Evolutionary conservation across 352 stramenopile species (phyloP), one percentile per base, ranked within the genome.

Genomic region (Phytophthora boehmeriae): DNA sequence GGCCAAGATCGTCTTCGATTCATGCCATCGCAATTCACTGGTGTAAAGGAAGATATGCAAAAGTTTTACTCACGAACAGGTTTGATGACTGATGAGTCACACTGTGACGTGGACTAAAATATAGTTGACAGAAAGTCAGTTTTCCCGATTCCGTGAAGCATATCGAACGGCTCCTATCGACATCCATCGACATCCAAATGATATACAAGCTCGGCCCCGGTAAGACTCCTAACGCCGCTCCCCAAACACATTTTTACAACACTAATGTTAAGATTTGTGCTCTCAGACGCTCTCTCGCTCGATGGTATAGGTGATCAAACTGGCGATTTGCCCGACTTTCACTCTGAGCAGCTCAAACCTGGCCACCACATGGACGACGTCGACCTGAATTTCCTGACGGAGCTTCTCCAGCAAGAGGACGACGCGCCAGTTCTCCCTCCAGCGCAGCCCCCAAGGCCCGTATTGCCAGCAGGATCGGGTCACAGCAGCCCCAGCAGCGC

Each of bases 371-470:
- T 67, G 46, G 57, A 67, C 39, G 63, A 63, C 8, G 25, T 28
- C 17, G 63, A 71, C 49, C 50, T 71, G 35, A 73, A 43, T 45
- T 82, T 89, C 38, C 68, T 89, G 16, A 81, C 72, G 1, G 72
- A 86, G 28, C 75, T 86, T 2, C 55, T 89, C 30, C 59, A 75
- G 10, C 72, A 78, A 20, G 75, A 79, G 20, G 60, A 75, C 38
- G 66, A 22, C 20, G 20, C 9, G 8, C 38, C 38, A 44, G 25
- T 6, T 30, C 25, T 30, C 25, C 25, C 25, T 30, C 4, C 38
- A 17, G 38, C 4, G 14, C 38, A 36, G n/a, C 4, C 30, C 22
- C 34, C 25, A 28, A 10, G n/a, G 10, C 32, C 38, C 2, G 14
- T 5, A 16, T 42, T 36, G 4, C n/a, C 28, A 38, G 32, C 23